phyloP scores from a whole-genome alignment of 306 rosid species.

The Rosa lucieae region DNA sequence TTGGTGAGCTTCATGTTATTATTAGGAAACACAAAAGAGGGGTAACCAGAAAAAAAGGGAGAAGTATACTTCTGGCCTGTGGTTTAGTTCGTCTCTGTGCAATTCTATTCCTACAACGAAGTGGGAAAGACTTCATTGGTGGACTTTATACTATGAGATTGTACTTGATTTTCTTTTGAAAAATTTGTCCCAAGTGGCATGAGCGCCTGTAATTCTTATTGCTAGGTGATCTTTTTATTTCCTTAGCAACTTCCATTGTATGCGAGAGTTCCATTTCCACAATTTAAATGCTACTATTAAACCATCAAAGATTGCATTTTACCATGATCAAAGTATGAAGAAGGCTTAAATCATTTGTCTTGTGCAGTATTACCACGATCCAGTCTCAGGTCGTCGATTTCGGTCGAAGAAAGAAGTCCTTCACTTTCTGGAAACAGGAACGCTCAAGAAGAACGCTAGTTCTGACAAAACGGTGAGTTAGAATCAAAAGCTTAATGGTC shows the following conservation, averaged over 20 bases:
- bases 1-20: neutral
- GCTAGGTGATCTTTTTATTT: neutral
- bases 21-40: neutral
- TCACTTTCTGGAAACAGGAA: slow-evolving; percentile 55
- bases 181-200: neutral
- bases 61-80: too few relatives aligned
- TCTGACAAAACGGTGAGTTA: slow-evolving; percentile 34
- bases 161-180: neutral
- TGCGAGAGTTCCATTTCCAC: neutral
- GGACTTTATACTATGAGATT: neutral
- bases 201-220: neutral
- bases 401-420: slow-evolving; percentile 60
- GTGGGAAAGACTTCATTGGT: neutral
- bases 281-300: neutral
- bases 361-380: slow-evolving; percentile 57
- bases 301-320: neutral
- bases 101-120: neutral
- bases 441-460: slow-evolving; percentile 24
- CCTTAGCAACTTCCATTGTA: neutral
- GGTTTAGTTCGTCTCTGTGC: neutral
- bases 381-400: slow-evolving; percentile 46
- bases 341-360: slow-evolving; percentile 14
- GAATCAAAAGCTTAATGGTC: slow-evolving; percentile 2
- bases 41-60: too few relatives aligned
- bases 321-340: neutral